Conservation (phyloP, 208 protist species). For the Giardia muris region DNA sequence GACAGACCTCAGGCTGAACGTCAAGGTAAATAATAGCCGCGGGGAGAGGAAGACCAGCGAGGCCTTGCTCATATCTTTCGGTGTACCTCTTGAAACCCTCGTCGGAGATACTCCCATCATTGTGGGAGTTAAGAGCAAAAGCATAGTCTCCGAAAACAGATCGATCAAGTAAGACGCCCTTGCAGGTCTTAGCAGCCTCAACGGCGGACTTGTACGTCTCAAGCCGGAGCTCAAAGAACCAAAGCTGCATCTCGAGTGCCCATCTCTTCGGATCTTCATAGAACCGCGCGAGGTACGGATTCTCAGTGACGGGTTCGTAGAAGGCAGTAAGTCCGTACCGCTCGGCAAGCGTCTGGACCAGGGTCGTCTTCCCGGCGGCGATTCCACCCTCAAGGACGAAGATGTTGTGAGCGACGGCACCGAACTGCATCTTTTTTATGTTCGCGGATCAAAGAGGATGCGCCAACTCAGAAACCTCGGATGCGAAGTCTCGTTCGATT, state of each 20-base stretch:
- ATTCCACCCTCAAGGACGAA: conserved; percentile 19
- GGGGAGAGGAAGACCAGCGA: background rate
- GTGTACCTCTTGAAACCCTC: background rate
- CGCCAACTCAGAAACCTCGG: no score
- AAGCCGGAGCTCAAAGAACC: conserved; percentile 7
- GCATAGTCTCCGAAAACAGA: conserved; percentile 18
- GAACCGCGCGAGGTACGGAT: conserved; percentile 16
- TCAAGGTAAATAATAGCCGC: conserved; percentile 4
- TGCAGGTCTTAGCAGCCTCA: background rate
- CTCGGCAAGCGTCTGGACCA: background rate
- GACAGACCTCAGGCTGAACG: background rate
- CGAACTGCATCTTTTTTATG: no score
- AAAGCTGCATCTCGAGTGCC: background rate
- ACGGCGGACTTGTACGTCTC: background rate
- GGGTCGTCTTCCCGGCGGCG: conserved; percentile 18
- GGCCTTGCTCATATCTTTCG: background rate
- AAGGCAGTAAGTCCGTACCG: background rate
- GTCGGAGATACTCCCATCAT: conserved; percentile 20
- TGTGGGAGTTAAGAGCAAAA: background rate
- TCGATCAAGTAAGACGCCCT: conserved; percentile 15
- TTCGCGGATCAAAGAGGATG: no score
- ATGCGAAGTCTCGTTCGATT: no score
- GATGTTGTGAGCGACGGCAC: background rate
- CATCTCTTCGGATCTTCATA: conserved; percentile 19
- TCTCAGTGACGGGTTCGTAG: background rate